Evolutionary conservation across 2,329 filamentous ascomycete species (phyloP).

Genomic region (Geoglossum cookeanum): DNA sequence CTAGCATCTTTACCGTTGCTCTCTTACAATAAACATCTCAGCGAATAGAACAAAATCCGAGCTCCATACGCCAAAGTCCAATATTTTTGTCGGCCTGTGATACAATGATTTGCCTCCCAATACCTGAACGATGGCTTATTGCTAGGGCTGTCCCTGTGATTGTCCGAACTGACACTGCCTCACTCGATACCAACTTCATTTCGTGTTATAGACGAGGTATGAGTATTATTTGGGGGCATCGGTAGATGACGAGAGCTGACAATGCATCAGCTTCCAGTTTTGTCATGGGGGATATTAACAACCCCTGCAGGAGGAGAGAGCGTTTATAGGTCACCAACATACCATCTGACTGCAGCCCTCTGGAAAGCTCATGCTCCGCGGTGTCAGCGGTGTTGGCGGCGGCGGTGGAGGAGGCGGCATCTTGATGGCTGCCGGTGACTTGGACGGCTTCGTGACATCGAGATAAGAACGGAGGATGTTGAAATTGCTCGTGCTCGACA

Average conservation of each 20-base stretch:
- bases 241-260: too few species aligned
- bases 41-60: not conserved
- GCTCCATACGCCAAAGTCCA: not conserved
- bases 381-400: not conserved
- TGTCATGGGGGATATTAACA: too few species aligned
- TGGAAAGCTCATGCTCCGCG: not conserved
- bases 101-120: not conserved
- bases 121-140: not conserved
- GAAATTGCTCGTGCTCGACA: not conserved
- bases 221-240: too few species aligned
- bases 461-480: slow-evolving; percentile 1
- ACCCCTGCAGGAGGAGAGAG: not conserved
- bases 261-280: too few species aligned
- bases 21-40: not conserved
- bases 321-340: not conserved
- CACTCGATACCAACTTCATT: too few species aligned
- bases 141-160: not conserved
- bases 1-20: not conserved
- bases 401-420: not conserved
- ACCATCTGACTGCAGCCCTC: not conserved
- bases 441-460: not conserved
- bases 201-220: too few species aligned
- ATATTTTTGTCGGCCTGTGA: too few species aligned
- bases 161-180: not conserved
- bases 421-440: not conserved